A percentile compares a stretch with the other conserved stretches of the same genome.
Evolutionary conservation across 768 basidiomycete species (phyloP).

Genomic region (Lepiota venenata): DNA sequence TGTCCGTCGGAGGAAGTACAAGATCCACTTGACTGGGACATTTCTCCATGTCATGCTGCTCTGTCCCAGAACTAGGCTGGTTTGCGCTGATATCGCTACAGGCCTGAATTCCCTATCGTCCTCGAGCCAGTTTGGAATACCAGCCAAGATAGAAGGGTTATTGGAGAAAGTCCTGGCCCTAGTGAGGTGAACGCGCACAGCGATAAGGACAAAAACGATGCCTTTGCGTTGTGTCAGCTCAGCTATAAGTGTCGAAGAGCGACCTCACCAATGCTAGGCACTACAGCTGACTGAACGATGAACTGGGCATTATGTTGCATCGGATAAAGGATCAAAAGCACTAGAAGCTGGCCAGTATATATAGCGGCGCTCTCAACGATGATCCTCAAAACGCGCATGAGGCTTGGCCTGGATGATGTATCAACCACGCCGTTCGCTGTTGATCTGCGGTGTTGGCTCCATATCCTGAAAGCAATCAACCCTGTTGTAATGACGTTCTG

Average conservation of each 20-base stretch:
- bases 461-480: slow-evolving; percentile 24
- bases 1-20: slow-evolving; percentile 1
- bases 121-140: slow-evolving; percentile 19
- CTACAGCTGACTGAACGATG: slow-evolving; percentile 22
- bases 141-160: slow-evolving; percentile 12
- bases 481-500: slow-evolving; percentile 27
- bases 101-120: slow-evolving; percentile 1
- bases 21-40: neutral
- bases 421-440: slow-evolving; percentile 16
- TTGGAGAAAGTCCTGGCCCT: slow-evolving; percentile 15
- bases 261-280: slow-evolving; percentile 26
- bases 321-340: slow-evolving; percentile 25
- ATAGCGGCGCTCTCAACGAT: slow-evolving; percentile 29
- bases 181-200: slow-evolving; percentile 24
- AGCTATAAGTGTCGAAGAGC: neutral
- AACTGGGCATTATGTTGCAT: slow-evolving; percentile 21
- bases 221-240: slow-evolving; percentile 15
- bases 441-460: slow-evolving; percentile 23
- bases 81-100: neutral
- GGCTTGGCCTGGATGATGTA: slow-evolving; percentile 7
- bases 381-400: slow-evolving; percentile 24
- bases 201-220: slow-evolving; percentile 28
- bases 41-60: neutral
- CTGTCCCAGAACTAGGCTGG: neutral
- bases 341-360: slow-evolving; percentile 24